Evolutionary conservation across 1,284 basidiomycete genomes (phyloP).

Genomic region (Leccinum brunneo-olivaceum): DNA sequence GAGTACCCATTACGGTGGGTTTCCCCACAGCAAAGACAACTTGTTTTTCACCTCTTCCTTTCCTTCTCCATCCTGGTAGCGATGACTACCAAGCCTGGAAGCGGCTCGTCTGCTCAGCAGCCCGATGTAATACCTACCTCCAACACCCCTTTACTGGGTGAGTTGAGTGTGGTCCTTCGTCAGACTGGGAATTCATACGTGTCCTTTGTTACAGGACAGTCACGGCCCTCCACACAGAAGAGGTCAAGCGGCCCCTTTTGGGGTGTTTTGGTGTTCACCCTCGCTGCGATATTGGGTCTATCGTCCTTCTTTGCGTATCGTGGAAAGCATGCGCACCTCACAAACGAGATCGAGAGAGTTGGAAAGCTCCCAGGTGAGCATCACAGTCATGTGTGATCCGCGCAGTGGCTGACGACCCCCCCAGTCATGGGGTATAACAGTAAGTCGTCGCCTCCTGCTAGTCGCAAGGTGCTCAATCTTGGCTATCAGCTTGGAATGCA

Average conservation of each 20-base stretch:
- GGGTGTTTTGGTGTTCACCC: conserved; percentile 12
- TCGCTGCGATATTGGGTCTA: conserved; percentile 19
- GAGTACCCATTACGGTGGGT: neutral
- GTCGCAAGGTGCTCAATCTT: conserved; percentile 6
- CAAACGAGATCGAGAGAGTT: conserved; percentile 11
- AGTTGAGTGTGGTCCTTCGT: neutral
- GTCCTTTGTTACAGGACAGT: conserved; percentile 5
- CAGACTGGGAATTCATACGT: neutral
- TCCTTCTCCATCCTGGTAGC: neutral
- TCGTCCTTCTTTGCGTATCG: conserved; percentile 11
- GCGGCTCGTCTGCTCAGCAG: neutral
- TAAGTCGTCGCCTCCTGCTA: conserved; percentile 13
- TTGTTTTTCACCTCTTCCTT: neutral
- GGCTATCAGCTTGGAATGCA: conserved; percentile 49
- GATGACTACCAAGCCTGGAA: conserved; percentile 12
- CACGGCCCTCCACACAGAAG: neutral
- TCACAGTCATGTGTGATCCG: neutral
- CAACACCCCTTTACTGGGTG: conserved; percentile 21
- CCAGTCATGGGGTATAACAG: conserved; percentile 31
- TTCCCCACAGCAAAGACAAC: conserved; percentile 7
- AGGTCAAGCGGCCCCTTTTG: conserved; percentile 7
- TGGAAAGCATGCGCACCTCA: neutral
- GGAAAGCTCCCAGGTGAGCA: conserved; percentile 28
- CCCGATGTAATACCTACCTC: conserved; percentile 5
- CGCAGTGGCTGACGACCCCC: neutral